Base-by-base conservation (phyloP, 2,329 filamentous ascomycete genomes). In the Juglanconis sp. region DNA sequence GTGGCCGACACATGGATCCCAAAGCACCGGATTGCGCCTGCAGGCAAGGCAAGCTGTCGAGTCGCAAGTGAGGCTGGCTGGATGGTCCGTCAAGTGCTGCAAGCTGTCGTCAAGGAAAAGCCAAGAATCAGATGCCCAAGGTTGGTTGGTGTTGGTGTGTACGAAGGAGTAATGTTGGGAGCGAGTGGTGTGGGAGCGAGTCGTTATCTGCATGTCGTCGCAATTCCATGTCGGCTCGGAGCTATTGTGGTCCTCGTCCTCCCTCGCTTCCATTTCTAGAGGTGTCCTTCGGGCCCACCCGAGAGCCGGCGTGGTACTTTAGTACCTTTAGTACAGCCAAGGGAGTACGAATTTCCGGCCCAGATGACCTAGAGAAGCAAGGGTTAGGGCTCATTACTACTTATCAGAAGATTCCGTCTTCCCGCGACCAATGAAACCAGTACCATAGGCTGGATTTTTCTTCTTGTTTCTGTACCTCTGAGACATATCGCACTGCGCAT, bases 1-100 rank as follows among this genome's bases (percentile, higher is more conserved):
- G 54, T 57, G 54, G 54, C 32, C 47, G 54, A 51, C 54, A 50
- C 54, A 57, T 57, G 54, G 47, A 51, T 50, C 35, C 32, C 35
- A 31, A 24, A n/a, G 44, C 31, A 31, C 32, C 5, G 53, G 8
- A 46, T 24, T 50, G 54, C 31, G 31, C 53, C 42, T 40, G 53
- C 53, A 38, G 31, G 30, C 24, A 13, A 30, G 24, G 38, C 38
- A 42, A 42, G 38, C 38, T 42, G 10, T 42, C 38, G 6, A 42
- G 5, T 42, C 38, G 3, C 11, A 15, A 42, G n/a, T 10, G 38
- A 11, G 38, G 38, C 38, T 4, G n/a, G 38, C 38, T 42, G 38
- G n/a, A 17, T 7, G 9, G 17, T 47, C 44, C 13, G 44, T 4
- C 9, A 3, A 8, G 17, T 17, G n/a, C 17, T 30, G 44, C 44